A percentile compares a stretch with the other conserved stretches of the same genome.
Conservation (phyloP, 306 rosid genomes). For the Elaeagnus macrophylla region DNA sequence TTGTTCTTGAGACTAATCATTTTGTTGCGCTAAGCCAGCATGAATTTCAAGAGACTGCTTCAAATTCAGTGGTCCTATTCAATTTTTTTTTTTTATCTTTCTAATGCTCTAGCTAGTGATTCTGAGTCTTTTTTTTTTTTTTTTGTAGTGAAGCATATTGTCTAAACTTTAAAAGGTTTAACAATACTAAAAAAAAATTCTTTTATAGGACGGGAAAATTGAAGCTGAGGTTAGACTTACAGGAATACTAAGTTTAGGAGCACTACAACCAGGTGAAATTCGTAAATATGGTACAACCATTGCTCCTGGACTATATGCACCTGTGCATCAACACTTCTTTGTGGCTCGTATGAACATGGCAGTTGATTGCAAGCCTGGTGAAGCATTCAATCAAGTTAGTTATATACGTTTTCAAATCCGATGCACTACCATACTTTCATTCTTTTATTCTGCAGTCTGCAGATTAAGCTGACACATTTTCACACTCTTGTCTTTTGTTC, state of each 20-base stretch:
- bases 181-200: conserved; percentile 1
- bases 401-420: conserved; percentile 3
- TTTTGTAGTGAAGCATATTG: not conserved
- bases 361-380: conserved; percentile 80
- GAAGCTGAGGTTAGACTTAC: conserved; percentile 84
- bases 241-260: conserved; percentile 76
- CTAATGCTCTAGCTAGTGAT: no score
- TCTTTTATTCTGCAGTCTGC: not conserved
- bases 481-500: not conserved
- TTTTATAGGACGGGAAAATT: conserved; percentile 66
- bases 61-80: conserved; percentile 6
- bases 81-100: no score
- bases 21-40: not conserved
- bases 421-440: not conserved
- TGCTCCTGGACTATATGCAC: conserved; percentile 78
- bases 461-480: not conserved
- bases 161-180: not conserved
- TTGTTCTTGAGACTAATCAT: no score
- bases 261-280: conserved; percentile 68
- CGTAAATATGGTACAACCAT: conserved; percentile 79
- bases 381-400: conserved; percentile 66
- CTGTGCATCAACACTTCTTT: conserved; percentile 75
- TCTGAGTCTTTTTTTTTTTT: not conserved
- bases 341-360: conserved; percentile 91
- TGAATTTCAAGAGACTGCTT: conserved; percentile 4